Evolutionary conservation across 1,139 yeast genomes (phyloP), one percentile per base, ranked within the genome.

Genomic region (Dujonia santamariae): DNA sequence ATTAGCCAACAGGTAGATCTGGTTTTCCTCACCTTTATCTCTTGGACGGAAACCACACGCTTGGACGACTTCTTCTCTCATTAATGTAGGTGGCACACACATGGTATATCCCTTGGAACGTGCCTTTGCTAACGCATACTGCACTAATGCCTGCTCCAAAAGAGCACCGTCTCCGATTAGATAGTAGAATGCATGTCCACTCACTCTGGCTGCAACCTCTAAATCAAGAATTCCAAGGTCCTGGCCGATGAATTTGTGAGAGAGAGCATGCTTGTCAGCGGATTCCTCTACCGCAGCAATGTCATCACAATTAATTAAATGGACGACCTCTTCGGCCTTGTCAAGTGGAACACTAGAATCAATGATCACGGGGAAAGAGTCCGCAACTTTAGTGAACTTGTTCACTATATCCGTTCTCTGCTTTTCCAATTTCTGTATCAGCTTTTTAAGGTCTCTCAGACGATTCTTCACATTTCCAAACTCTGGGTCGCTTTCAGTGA

Each of bases 41-140:
- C 95, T 77, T 7, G 99, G 99, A 52, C 83, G 80, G 61, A 90
- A 94, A 0, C 99, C 99, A 64, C 98, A 94, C 0, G 97, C 97
- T 43, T 71, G 65, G 0, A 90, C 79, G 8, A 87, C 67, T 43
- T 85, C 95, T 16, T 77, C 67, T 43, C 85, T 77, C 1, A 90
- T 96, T 17, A 92, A 75, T 1, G 95, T 77, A 2, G 98, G 98
- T 1, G 98, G 97, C 7, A 78, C 60, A 9, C 82, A 78, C 72
- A 83, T 72, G 24, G 60, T 58, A 60, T 85, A 94, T 0, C 96
- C 96, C 7, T 66, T 56, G 28, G 59, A 50, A 27, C 86, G 66
- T 2, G 97, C 96, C 37, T 68, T 63, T 13, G 73, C 63, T 36
- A 92, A 57, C 0, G 94, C 82, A 54, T 81, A 88, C 44, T 85